Conservation (phyloP, 768 basidiomycete genomes). For the Lentinula aciculospora region DNA sequence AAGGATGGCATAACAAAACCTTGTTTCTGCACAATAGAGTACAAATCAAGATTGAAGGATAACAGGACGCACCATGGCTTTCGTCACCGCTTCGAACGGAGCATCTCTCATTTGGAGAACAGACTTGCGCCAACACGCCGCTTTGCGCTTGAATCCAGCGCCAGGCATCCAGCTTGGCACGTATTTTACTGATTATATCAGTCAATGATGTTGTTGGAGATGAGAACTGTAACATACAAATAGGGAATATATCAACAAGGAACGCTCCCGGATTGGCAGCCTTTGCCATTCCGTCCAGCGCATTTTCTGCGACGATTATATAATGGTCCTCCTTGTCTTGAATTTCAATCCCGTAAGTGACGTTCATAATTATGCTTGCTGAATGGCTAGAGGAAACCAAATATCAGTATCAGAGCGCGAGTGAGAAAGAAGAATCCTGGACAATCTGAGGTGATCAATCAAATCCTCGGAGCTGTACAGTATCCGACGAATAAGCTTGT, state of each 20-base stretch:
- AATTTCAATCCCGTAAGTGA: slow-evolving; percentile 45
- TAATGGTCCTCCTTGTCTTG: slow-evolving; percentile 37
- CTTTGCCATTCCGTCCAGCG: slow-evolving; percentile 43
- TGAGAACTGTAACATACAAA: slow-evolving; percentile 19
- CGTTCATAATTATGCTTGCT: slow-evolving; percentile 47
- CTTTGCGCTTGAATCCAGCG: slow-evolving; percentile 44
- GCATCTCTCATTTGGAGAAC: slow-evolving; percentile 44
- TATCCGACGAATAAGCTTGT: slow-evolving; percentile 38
- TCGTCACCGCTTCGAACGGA: slow-evolving; percentile 31
- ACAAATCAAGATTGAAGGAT: not conserved
- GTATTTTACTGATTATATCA: slow-evolving; percentile 35
- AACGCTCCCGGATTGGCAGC: slow-evolving; percentile 49
- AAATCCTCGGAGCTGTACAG: slow-evolving; percentile 37
- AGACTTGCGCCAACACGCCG: slow-evolving; percentile 41
- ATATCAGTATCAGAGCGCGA: not conserved
- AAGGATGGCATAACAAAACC: slow-evolving; percentile 30
- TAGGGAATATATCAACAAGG: slow-evolving; percentile 45
- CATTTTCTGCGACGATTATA: slow-evolving; percentile 46
- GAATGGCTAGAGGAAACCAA: slow-evolving; percentile 30
- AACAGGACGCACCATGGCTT: slow-evolving; percentile 27
- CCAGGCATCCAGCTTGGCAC: slow-evolving; percentile 49
- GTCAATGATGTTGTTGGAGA: not conserved
- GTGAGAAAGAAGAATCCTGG: slow-evolving; percentile 13
- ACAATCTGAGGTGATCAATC: slow-evolving; percentile 47
- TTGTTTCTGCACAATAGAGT: slow-evolving; percentile 18